Evolutionary conservation across 2,329 filamentous ascomycete species (phyloP), one percentile per base, ranked within the genome.

Genomic region (Aspergillus nomiae): DNA sequence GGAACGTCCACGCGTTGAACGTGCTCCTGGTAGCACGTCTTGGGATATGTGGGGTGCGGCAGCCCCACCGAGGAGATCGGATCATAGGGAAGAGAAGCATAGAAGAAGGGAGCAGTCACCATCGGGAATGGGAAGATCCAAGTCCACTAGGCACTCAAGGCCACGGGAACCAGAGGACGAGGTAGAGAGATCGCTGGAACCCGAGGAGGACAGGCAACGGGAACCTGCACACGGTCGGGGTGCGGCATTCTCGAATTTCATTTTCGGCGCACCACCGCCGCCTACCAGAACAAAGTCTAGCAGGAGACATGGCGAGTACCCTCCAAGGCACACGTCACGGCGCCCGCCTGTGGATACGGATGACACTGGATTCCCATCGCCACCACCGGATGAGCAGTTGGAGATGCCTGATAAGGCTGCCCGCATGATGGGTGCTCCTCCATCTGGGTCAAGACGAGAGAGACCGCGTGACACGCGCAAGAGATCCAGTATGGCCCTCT

Each of bases 31-130:
- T 41, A 78, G 78, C n/a, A 83, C 86, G 14, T 88, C 90, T 34
- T 95, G 92, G 92, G 90, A 89, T 41, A 87, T 88, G 75, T 94
- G 90, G 90, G 87, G 86, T 21, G 84, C 87, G 19, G 81, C 85
- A 3, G 78, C 83, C 24, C 72, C 77, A 3, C 74, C 80, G 5
- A 82, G 79, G 67, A 83, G 82, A 67, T 73, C 82, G 26, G 69
- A 73, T 65, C 83, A 84, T 67, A 89, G 84, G 70, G 84, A 86
- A 59, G 71, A 74, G 14, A 76, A 73, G 51, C 69, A 72, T 5
- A 26, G n/a, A 19, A 78, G 79, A 41, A 69, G 76, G 62, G 80
- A 81, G 61, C 76, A 72, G 19, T 71, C 76, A 12, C 79, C 75
- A 2, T 75, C 84, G 16, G 80, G 77, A 11, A 66, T 87, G 50